Conservation (phyloP, 1,284 basidiomycete genomes). For the Ganoderma leucocontextum region DNA sequence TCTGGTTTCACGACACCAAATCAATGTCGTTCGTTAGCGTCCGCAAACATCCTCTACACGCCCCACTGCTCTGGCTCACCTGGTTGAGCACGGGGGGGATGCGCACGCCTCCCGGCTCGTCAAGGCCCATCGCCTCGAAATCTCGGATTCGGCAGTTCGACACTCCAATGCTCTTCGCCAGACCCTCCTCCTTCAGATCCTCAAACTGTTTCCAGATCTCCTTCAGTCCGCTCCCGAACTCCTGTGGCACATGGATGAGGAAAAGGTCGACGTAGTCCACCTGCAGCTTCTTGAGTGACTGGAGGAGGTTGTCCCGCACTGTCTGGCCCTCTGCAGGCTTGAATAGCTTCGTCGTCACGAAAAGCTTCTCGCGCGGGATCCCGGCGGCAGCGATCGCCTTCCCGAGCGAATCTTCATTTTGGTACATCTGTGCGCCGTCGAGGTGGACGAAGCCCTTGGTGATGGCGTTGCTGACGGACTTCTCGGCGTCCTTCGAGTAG, state of each 20-base stretch:
- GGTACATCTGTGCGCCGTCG: slow-evolving; percentile 75
- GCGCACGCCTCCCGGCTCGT: neutral
- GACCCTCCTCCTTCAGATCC: slow-evolving; percentile 67
- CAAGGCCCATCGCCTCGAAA: slow-evolving; percentile 61
- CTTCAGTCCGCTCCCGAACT: slow-evolving; percentile 53
- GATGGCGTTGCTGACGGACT: slow-evolving; percentile 61
- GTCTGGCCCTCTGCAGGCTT: slow-evolving; percentile 50
- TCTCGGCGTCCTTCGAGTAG: slow-evolving; percentile 58
- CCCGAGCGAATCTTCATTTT: slow-evolving; percentile 68
- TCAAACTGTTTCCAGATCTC: slow-evolving; percentile 80
- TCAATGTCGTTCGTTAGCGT: neutral
- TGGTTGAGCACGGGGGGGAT: slow-evolving; percentile 82
- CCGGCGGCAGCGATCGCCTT: slow-evolving; percentile 59
- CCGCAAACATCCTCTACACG: too few relatives aligned
- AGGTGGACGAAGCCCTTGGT: slow-evolving; percentile 71
- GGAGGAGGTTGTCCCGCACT: slow-evolving; percentile 58
- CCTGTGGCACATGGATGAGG: slow-evolving; percentile 74
- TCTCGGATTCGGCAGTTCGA: slow-evolving; percentile 82
- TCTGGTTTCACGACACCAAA: slow-evolving; percentile 46
- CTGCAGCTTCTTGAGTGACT: slow-evolving; percentile 67
- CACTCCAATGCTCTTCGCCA: slow-evolving; percentile 84
- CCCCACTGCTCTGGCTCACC: slow-evolving; percentile 47
- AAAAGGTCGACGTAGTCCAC: slow-evolving; percentile 80
- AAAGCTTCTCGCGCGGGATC: slow-evolving; percentile 64
- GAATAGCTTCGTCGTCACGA: slow-evolving; percentile 72